Conservation (phyloP, 202 grass and related monocot genomes). For the Miscanthus sacchariflorus region DNA sequence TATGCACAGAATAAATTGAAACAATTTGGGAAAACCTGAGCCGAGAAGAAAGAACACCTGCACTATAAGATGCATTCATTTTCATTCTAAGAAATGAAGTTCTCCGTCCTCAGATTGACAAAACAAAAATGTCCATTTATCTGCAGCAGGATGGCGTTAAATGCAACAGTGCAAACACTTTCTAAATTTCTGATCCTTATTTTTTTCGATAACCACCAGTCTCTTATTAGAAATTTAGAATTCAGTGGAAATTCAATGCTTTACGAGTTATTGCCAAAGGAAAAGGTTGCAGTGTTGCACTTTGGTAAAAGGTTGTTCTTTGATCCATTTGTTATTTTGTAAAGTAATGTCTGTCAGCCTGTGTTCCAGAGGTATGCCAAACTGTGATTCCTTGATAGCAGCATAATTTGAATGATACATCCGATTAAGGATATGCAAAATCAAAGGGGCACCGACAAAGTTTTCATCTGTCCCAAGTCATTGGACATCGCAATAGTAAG, state of each 20-base stretch:
- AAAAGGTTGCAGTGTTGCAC: not conserved
- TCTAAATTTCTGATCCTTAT: not conserved
- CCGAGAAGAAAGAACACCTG: not conserved
- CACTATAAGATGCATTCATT: not conserved
- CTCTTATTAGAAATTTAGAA: not conserved
- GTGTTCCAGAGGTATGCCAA: not conserved
- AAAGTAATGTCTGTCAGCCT: not conserved
- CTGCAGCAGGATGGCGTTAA: not conserved
- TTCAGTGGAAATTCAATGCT: not conserved
- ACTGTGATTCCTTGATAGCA: not conserved
- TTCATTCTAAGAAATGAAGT: not conserved
- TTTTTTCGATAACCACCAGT: not conserved
- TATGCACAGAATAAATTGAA: not conserved
- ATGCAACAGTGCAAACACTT: not conserved
- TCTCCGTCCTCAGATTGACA: not conserved
- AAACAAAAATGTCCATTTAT: not conserved
- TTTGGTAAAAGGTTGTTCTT: not conserved
- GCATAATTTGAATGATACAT: not conserved
- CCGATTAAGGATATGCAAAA: not conserved
- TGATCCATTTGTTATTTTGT: not conserved
- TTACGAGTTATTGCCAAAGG: not conserved
- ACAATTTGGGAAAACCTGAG: not conserved
- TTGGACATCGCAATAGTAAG: constrained; percentile 24
- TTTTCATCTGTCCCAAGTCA: not conserved
- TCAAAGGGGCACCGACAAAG: not conserved